phyloP scores from a whole-genome alignment of 2,329 filamentous ascomycete species.

The Neoscytalidium dimidiatum region DNA sequence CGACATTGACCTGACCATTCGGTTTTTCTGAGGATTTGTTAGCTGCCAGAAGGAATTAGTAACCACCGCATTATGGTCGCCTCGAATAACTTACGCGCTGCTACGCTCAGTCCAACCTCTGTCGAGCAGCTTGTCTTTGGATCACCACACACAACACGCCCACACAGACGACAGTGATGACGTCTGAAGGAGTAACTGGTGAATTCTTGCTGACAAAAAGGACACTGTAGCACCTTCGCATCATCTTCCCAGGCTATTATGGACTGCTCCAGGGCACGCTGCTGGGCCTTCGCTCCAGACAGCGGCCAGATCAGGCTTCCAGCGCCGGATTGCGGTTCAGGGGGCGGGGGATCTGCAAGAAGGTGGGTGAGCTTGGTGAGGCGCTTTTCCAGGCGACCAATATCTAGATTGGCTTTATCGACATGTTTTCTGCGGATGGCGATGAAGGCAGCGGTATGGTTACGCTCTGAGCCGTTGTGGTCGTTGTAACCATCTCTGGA shows the following conservation, averaged over 20 bases:
- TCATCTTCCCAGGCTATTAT: constrained; percentile 97
- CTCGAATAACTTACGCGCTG: constrained; percentile 53
- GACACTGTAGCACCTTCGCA: constrained; percentile 74
- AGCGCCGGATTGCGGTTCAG: constrained; percentile 56
- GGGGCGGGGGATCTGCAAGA: constrained; percentile 70
- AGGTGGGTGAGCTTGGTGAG: constrained; percentile 87
- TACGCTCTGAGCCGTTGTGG: constrained; percentile 67
- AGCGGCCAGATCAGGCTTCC: constrained; percentile 60
- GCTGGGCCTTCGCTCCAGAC: constrained; percentile 64
- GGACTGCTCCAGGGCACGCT: constrained; percentile 84
- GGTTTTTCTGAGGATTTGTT: constrained; percentile 42
- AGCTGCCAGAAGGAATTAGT: constrained; percentile 24
- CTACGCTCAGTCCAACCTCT: constrained; percentile 79
- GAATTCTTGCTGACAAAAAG: constrained; percentile 96
- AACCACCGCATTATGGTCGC: constrained; percentile 14
- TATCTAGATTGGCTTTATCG: constrained; percentile 83
- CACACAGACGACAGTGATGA: constrained; percentile 94
- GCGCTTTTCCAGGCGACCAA: constrained; percentile 86
- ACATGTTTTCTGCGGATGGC: constrained; percentile 73
- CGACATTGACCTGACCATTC: constrained; percentile 65
- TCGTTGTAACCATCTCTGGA: constrained; percentile 95
- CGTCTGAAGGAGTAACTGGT: constrained; percentile 88
- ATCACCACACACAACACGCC: constrained; percentile 90
- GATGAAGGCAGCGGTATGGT: constrained; percentile 73
- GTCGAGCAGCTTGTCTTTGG: constrained; percentile 79